Conservation (phyloP, 2,329 filamentous ascomycete genomes). For the Iodosphaeria phyllophila region DNA sequence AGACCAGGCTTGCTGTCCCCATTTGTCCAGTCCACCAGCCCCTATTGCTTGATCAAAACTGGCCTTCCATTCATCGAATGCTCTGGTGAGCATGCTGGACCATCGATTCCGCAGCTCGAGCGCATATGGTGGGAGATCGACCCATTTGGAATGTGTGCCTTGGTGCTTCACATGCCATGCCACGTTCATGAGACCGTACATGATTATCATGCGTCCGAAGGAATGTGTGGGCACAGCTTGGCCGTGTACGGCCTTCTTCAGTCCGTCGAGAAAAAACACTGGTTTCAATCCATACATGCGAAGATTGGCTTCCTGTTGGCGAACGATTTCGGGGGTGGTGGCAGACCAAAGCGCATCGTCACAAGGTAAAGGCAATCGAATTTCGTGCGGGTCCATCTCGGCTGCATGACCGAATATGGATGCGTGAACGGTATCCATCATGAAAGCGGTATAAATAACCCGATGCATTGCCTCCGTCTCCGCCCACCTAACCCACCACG, state of each 20-base stretch:
- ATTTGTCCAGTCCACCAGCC: constrained; percentile 15
- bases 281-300: constrained; percentile 64
- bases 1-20: constrained; percentile 31
- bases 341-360: constrained; percentile 79
- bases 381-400: constrained; percentile 81
- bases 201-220: constrained; percentile 77
- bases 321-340: constrained; percentile 57
- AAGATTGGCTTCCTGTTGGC: constrained; percentile 56
- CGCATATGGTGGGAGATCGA: too few relatives aligned
- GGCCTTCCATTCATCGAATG: constrained; percentile 74
- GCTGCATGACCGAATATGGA: constrained; percentile 85
- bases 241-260: constrained; percentile 69
- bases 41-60: constrained; percentile 60
- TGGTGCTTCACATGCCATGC: constrained; percentile 83
- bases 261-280: constrained; percentile 63
- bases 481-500: constrained; percentile 76
- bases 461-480: constrained; percentile 73
- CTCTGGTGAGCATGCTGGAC: constrained; percentile 56
- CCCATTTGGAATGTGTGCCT: constrained; percentile 68
- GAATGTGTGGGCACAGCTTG: constrained; percentile 69
- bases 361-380: constrained; percentile 69
- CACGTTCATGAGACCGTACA: constrained; percentile 77
- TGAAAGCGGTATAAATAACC: constrained; percentile 76
- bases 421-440: constrained; percentile 75
- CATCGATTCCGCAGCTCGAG: constrained; percentile 63